Evolutionary conservation across 805 yeast genomes (phyloP).

Genomic region (Kuraishia ogatae): DNA sequence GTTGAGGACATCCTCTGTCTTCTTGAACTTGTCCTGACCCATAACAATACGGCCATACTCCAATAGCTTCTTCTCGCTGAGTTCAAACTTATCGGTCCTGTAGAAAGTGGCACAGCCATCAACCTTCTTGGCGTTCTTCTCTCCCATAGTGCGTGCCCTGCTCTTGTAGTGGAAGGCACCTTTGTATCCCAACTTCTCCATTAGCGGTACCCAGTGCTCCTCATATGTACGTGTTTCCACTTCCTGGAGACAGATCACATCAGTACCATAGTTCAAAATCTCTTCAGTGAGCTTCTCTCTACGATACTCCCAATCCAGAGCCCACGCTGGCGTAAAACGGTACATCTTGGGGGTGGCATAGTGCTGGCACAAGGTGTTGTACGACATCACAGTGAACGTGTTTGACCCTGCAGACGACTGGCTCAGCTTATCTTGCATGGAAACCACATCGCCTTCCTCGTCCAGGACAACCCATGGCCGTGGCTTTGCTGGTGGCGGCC

Average conservation of each 20-base stretch:
- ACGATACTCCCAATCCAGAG: constrained; percentile 88
- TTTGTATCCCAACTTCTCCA: constrained; percentile 68
- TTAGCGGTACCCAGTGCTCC: constrained; percentile 75
- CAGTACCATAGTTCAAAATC: constrained; percentile 54
- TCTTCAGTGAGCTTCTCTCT: constrained; percentile 69
- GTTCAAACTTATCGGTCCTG: constrained; percentile 56
- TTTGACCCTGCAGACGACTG: constrained; percentile 18
- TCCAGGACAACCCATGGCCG: constrained; percentile 79
- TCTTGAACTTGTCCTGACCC: constrained; percentile 79
- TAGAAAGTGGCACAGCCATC: constrained; percentile 98
- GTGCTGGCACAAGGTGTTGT: constrained; percentile 91
- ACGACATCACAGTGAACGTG: constrained; percentile 71
- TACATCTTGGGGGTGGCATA: constrained; percentile 90
- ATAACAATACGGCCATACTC: constrained; percentile 80
- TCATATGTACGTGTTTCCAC: constrained; percentile 84
- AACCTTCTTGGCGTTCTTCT: constrained; percentile 75
- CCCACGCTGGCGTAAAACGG: constrained; percentile 96
- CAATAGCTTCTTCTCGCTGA: constrained; percentile 61
- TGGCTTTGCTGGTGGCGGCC: constrained; percentile 54
- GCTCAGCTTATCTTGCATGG: constrained; percentile 13
- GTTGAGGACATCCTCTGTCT: constrained; percentile 90
- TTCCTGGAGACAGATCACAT: constrained; percentile 88
- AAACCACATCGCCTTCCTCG: constrained; percentile 60
- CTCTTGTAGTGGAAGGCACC: constrained; percentile 83
- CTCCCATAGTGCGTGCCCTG: constrained; percentile 84